phyloP scores from a whole-genome alignment of 768 basidiomycete genomes.

The Hygrophorus russula region DNA sequence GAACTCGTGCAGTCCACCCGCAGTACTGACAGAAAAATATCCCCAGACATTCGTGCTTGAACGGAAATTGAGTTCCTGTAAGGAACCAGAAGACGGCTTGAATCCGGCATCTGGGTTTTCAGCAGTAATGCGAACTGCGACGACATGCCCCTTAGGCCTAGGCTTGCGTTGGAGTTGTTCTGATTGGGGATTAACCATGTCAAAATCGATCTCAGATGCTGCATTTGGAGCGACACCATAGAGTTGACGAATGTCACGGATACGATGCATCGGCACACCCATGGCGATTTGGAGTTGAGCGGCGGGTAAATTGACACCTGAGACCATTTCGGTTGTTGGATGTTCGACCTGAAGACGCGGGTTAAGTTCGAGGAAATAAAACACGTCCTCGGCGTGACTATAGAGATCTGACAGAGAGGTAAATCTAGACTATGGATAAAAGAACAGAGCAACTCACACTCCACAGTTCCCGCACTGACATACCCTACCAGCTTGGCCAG shows the following conservation, averaged over 20 bases:
- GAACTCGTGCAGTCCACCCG: constrained; percentile 97
- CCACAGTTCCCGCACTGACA: constrained; percentile 96
- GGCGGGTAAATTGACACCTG: constrained; percentile 94
- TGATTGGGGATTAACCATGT: constrained; percentile 83
- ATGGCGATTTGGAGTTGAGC: constrained; percentile 96
- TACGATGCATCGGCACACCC: constrained; percentile 94
- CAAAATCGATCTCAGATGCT: constrained; percentile 91
- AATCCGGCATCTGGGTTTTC: constrained; percentile 99
- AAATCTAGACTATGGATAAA: constrained; percentile 5
- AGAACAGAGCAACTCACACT: constrained; percentile 47
- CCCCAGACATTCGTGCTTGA: constrained; percentile 99
- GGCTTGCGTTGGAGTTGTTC: constrained; percentile 89
- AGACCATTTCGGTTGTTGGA: constrained; percentile 99
- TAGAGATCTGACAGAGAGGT: constrained; percentile 62
- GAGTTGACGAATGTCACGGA: constrained; percentile 89
- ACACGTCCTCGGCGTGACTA: constrained; percentile 84
- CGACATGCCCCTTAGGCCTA: constrained; percentile 93
- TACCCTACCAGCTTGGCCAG: constrained; percentile 98
- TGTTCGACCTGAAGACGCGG: constrained; percentile 99
- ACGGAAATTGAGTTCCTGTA: constrained; percentile 99
- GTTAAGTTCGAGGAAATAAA: constrained; percentile 97
- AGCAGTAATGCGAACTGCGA: constrained; percentile 97
- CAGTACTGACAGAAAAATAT: constrained; percentile 94
- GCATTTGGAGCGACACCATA: constrained; percentile 91
- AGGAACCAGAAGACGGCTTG: constrained; percentile 93